These are phyloP conservation scores for Boletus vermiculosoides DNA, from an alignment of 768 basidiomycete genomes.

Conservation along the genomic window DNA sequence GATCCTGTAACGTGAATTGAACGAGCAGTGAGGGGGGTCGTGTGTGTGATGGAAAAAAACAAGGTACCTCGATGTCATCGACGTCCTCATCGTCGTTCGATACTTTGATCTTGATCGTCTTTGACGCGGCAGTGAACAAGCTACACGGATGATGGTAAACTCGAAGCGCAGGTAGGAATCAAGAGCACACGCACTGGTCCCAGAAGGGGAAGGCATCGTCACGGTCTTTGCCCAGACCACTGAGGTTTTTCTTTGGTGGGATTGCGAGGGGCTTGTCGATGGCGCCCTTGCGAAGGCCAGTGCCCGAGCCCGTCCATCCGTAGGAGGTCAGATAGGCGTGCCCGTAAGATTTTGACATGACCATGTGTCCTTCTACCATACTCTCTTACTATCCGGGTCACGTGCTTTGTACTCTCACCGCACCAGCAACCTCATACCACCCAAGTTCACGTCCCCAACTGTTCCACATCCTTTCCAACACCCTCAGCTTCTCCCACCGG, in stretches of 20 bases:
- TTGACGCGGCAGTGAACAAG: constrained; percentile 78
- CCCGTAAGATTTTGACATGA: constrained; percentile 34
- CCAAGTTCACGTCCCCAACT: constrained; percentile 73
- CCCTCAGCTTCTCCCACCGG: constrained; percentile 68
- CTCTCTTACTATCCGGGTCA: background rate
- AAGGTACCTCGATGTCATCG: constrained; percentile 18
- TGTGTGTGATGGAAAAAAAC: background rate
- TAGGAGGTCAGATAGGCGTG: constrained; percentile 72
- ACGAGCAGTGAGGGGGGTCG: background rate
- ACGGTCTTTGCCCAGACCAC: constrained; percentile 87
- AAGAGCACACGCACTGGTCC: constrained; percentile 83
- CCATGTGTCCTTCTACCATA: background rate
- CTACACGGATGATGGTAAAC: constrained; percentile 13
- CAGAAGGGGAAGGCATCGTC: constrained; percentile 97
- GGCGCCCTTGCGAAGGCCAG: constrained; percentile 80
- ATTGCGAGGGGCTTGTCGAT: constrained; percentile 74
- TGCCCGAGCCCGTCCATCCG: constrained; percentile 88
- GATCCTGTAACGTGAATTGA: constrained; percentile 10
- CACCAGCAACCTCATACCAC: constrained; percentile 44
- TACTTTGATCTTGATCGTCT: constrained; percentile 74
- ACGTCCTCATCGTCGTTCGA: constrained; percentile 51
- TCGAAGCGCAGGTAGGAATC: background rate
- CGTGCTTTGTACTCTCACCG: background rate
- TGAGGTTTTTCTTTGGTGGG: constrained; percentile 80
- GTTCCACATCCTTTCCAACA: constrained; percentile 87